A percentile compares a stretch with the other conserved stretches of the same genome.
phyloP scores from a whole-genome alignment of 108 stramenopile species.

The Pseudonitzschia pungens region DNA sequence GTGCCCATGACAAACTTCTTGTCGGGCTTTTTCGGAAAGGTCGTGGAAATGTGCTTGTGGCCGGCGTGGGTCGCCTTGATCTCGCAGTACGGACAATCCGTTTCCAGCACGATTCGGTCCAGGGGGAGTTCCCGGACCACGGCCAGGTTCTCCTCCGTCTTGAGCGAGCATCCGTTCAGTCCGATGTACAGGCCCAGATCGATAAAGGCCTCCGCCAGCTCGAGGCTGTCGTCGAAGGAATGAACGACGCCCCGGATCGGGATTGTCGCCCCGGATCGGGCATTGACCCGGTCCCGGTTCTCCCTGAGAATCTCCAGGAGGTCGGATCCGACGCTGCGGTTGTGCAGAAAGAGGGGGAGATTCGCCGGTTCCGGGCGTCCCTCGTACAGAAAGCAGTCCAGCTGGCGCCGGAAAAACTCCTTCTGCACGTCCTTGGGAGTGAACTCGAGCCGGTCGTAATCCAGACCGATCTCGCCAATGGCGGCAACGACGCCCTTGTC shows the following conservation, averaged over 20 bases:
- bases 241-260: conserved; percentile 74
- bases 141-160: conserved; percentile 85
- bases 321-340: conserved; percentile 84
- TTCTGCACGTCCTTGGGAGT: conserved; percentile 79
- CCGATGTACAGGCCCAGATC: conserved; percentile 88
- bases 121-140: conserved; percentile 78
- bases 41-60: conserved; percentile 56
- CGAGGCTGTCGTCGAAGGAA: conserved; percentile 85
- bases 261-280: background rate
- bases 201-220: conserved; percentile 80
- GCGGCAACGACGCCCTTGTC: conserved; percentile 75
- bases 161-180: conserved; percentile 94
- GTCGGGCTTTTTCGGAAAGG: conserved; percentile 66
- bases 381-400: conserved; percentile 49
- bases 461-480: conserved; percentile 94
- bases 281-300: background rate
- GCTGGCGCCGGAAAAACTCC: conserved; percentile 78
- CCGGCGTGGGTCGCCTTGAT: conserved; percentile 83
- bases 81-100: conserved; percentile 96
- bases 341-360: conserved; percentile 94
- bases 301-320: conserved; percentile 65
- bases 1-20: conserved; percentile 71
- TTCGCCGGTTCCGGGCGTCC: conserved; percentile 25
- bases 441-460: conserved; percentile 94
- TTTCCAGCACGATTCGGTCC: conserved; percentile 87